Evolutionary conservation across 768 basidiomycete genomes (phyloP).

Genomic region (Calocybe gangraenosa): DNA sequence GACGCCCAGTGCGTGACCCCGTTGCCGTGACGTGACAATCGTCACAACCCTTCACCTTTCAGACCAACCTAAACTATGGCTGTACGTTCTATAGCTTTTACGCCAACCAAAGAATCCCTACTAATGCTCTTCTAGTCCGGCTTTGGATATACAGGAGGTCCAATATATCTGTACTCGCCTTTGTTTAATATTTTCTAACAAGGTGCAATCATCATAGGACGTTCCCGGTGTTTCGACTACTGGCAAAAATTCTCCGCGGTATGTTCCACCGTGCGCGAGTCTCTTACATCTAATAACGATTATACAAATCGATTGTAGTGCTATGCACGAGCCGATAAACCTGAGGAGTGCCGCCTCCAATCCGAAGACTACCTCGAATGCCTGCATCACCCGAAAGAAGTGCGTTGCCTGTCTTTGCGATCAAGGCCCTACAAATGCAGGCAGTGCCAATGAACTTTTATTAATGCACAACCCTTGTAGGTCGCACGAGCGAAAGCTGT

Average conservation of each 20-base stretch:
- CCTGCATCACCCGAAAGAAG: constrained; percentile 86
- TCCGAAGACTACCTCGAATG: constrained; percentile 91
- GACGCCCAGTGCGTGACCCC: too few species aligned
- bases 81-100: constrained; percentile 21
- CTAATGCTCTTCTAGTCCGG: constrained; percentile 33
- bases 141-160: constrained; percentile 43
- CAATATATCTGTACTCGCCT: too few species aligned
- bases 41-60: constrained; percentile 3
- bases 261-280: neutral
- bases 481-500: constrained; percentile 54
- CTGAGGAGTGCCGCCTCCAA: constrained; percentile 64
- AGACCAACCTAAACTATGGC: too few species aligned
- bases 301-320: constrained; percentile 49
- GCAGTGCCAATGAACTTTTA: neutral
- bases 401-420: constrained; percentile 30
- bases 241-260: constrained; percentile 91
- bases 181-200: too few species aligned
- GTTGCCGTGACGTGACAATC: neutral
- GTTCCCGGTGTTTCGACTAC: constrained; percentile 82
- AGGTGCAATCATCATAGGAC: too few species aligned
- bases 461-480: constrained; percentile 29
- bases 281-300: too few species aligned
- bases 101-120: neutral
- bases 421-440: neutral
- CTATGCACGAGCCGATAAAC: constrained; percentile 76